phyloP scores from a whole-genome alignment of 2,329 filamentous ascomycete genomes.

The Ilyonectria sp. region DNA sequence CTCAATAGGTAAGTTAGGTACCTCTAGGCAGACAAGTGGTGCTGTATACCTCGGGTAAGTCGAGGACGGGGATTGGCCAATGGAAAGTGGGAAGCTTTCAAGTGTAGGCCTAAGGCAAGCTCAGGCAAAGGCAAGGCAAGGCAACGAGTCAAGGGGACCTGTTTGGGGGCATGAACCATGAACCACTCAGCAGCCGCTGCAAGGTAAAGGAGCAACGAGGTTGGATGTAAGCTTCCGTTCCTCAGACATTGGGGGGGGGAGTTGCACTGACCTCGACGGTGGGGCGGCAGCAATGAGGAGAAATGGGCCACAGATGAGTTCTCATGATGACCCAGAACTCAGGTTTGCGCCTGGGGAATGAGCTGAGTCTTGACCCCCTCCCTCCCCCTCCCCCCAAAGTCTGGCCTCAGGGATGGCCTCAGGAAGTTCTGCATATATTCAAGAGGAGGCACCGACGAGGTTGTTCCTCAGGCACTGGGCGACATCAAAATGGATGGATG shows the following conservation, averaged over 20 bases:
- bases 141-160: conserved; percentile 8
- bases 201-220: conserved; percentile 23
- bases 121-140: conserved; percentile 3
- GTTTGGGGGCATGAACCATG: conserved; percentile 28
- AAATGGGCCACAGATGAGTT: background rate
- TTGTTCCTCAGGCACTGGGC: background rate
- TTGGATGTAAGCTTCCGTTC: conserved; percentile 11
- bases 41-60: conserved; percentile 8
- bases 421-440: background rate
- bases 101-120: conserved; percentile 12
- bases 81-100: background rate
- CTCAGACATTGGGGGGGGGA: background rate
- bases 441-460: background rate
- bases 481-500: conserved; percentile 18
- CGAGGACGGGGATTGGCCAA: background rate
- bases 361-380: background rate
- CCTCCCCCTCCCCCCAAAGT: too few species aligned
- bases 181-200: conserved; percentile 26
- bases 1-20: background rate
- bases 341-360: background rate
- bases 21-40: background rate
- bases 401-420: background rate
- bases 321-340: background rate
- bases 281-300: background rate
- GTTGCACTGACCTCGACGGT: background rate